A percentile compares a stretch with the other conserved stretches of the same genome.
These are phyloP conservation scores for Botrytis fragariae DNA, from an alignment of 2,329 filamentous ascomycete genomes.

Conservation along the genomic window DNA sequence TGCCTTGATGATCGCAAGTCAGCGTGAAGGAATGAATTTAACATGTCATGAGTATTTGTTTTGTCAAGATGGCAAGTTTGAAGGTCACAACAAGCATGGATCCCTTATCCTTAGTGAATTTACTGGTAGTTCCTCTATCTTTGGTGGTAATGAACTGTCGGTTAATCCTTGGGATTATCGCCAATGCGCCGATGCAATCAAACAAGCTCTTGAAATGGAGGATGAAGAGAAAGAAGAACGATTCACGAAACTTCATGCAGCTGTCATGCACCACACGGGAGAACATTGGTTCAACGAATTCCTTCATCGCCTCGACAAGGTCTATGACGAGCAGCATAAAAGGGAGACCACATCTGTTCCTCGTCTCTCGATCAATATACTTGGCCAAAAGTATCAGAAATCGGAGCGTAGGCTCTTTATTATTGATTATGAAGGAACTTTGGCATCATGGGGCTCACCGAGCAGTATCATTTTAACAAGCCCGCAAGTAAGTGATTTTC, in stretches of 20 bases:
- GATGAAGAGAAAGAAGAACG: conserved; percentile 69
- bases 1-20: conserved; percentile 88
- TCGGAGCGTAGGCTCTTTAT: conserved; percentile 76
- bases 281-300: conserved; percentile 83
- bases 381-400: conserved; percentile 64
- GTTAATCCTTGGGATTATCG: conserved; percentile 97
- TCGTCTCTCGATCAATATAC: conserved; percentile 66
- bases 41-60: conserved; percentile 93
- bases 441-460: conserved; percentile 83
- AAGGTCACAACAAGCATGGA: conserved; percentile 73
- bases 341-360: conserved; percentile 86
- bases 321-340: conserved; percentile 79
- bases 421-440: conserved; percentile 89
- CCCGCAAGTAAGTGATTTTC: conserved; percentile 53
- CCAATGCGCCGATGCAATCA: conserved; percentile 82
- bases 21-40: conserved; percentile 96
- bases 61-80: conserved; percentile 79
- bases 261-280: conserved; percentile 79
- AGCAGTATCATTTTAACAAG: conserved; percentile 82
- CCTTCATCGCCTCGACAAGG: conserved; percentile 65
- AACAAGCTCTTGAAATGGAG: conserved; percentile 76
- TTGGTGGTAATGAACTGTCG: conserved; percentile 74
- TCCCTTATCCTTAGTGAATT: conserved; percentile 94
- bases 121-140: conserved; percentile 85
- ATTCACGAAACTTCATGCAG: conserved; percentile 70